Percentiles rank a stretch among this genome's conserved stretches.
Conservation (phyloP, 805 yeast genomes). For the Yamadazyma tumulicola region DNA sequence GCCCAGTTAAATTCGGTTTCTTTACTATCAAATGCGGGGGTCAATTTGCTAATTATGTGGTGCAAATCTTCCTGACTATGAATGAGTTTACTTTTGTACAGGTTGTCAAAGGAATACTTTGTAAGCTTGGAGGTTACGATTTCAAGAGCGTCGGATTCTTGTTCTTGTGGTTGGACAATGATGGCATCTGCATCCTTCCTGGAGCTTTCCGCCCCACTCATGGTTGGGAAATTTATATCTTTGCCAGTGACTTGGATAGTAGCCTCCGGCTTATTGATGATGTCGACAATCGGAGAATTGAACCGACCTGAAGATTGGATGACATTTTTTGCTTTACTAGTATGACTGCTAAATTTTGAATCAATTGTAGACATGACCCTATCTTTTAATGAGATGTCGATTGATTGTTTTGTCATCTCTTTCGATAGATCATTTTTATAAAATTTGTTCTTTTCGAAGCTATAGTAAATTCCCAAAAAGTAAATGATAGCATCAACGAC, state of each 20-base stretch:
- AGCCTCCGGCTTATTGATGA: too few relatives aligned
- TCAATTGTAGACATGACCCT: conserved; percentile 2
- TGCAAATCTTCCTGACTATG: conserved; percentile 19
- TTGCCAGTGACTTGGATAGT: too few relatives aligned
- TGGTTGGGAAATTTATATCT: too few relatives aligned
- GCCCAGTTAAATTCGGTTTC: conserved; percentile 92
- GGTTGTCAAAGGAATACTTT: conserved; percentile 37
- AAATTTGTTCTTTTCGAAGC: conserved; percentile 15
- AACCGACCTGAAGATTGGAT: too few relatives aligned
- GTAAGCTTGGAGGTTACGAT: conserved; percentile 9
- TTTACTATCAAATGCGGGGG: conserved; percentile 53
- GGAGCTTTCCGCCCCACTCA: too few relatives aligned
- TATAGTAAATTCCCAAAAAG: conserved; percentile 26
- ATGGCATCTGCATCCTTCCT: not conserved
- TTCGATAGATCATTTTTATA: conserved; percentile 37
- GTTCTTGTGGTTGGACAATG: not conserved
- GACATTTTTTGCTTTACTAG: not conserved
- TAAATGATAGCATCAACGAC: conserved; percentile 16
- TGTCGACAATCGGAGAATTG: not conserved
- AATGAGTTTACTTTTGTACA: conserved; percentile 29
- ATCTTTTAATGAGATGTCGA: conserved; percentile 17
- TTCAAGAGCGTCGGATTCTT: not conserved
- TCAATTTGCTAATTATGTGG: conserved; percentile 10
- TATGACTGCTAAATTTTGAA: not conserved
- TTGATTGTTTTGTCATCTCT: conserved; percentile 34